These are phyloP conservation scores for Pythium sp. DNA, from an alignment of 352 stramenopile genomes.

Conservation along the genomic window DNA sequence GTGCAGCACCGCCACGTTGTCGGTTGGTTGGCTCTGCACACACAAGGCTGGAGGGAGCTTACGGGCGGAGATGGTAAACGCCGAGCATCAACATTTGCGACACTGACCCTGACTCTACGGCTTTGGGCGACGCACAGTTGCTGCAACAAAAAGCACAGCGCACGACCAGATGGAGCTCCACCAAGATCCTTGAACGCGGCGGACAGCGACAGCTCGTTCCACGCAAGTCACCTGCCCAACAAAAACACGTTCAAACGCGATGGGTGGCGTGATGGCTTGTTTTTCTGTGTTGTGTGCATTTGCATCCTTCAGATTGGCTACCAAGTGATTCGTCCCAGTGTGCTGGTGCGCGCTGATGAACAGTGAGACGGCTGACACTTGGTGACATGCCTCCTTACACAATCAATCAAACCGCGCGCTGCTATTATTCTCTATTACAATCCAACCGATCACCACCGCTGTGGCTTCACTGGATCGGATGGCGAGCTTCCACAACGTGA, in stretches of 20 bases:
- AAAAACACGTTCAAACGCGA: background rate
- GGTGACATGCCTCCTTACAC: too few relatives aligned
- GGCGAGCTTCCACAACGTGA: too few relatives aligned
- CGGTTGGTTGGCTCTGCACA: background rate
- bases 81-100: background rate
- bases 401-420: too few relatives aligned
- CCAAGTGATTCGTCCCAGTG: too few relatives aligned
- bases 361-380: too few relatives aligned
- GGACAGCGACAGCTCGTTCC: background rate
- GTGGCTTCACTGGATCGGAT: too few relatives aligned
- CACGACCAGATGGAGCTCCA: background rate
- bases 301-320: too few relatives aligned
- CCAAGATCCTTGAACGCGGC: background rate
- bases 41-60: background rate
- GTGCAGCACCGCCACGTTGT: background rate
- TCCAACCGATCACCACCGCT: too few relatives aligned
- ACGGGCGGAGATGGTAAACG: background rate
- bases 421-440: too few relatives aligned
- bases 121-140: background rate
- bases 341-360: too few relatives aligned
- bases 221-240: background rate
- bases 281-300: too few relatives aligned
- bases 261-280: too few relatives aligned
- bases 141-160: background rate
- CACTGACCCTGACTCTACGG: background rate